Base-by-base conservation (phyloP, 345 rosid species). In the Gossypium arboreum region DNA sequence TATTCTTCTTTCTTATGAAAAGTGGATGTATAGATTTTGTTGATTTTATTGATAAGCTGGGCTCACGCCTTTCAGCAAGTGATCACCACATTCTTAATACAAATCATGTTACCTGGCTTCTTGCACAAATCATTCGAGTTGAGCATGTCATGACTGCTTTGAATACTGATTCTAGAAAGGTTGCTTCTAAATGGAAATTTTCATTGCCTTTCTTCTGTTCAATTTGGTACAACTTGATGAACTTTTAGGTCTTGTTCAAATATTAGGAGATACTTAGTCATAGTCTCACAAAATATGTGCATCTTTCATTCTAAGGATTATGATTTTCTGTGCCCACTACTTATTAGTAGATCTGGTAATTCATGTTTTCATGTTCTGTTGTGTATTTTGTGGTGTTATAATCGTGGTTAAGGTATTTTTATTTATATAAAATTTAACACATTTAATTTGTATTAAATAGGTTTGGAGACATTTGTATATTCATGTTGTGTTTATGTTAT, bases 81-180 rank as follows among this genome's bases (percentile, higher is more conserved):
- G 93, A 91, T 82, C 90, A 85, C 72, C 86, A 88, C 52, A 81
- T 95, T 84, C 96, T 95, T 82, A 94, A 87, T 71, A 95, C 99
- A 58, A 95, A 95, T 91, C 99, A 93, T 78, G 97, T 95, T 72
- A 93, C 99, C 29, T 93, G 99, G 99, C 86, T 95, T 81, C 85
- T 95, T 80, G 90, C 96, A 29, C 94, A 89, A 86, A 85, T 95
- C 76, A 93, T 91, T 72, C 88, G 97, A 72, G 86, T 88, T 71
- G 98, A 93, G 81, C 90, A 85, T 75, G 97, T 95, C 84, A 83
- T 86, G 85, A 80, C 74, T 80, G 97, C 98, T 65, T 85, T 95
- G 86, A 90, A 81, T 76, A 70, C 82, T 48, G 98, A 95, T 84
- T 62, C 94, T 62, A 88, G 93, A 86, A 93, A 91, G 99, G 99